Evolutionary conservation across 148 eudicot species (phyloP), one percentile per base, ranked within the genome.

Genomic region (Nepenthes mirabilis): DNA sequence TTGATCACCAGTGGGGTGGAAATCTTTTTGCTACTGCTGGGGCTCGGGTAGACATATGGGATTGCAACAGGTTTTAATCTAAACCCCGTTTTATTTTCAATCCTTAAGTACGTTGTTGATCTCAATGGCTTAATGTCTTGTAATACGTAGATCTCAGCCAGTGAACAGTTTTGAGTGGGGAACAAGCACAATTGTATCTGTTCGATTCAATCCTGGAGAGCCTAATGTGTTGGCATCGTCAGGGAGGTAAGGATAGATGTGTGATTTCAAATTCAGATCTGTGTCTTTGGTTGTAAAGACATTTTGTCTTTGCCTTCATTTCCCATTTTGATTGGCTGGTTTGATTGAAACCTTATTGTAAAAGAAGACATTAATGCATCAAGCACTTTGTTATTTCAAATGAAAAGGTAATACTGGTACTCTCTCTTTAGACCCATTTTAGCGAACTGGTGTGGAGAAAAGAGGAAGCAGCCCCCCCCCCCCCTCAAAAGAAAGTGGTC

Each of bases 1-100:
- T 84, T 75, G 98, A 93, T 79, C 98, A 93, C 75, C 94, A 93
- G 66, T 83, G 85, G 90, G 80, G 80, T 55, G 89, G 96, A 63
- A 69, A 79, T 58, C 80, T 82, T 53, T 93, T 93, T 84, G 98
- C 98, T 50, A 93, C 98, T 5, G 96, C 88, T 56, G 98, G 98
- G 68, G 95, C 98, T 68, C 96, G 82, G 76, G 81, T 93, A 47
- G 96, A 88, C 69, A 81, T 93, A 68, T 93, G 98, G 98, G 86
- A 93, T 75, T 95, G 86, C 66, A 86, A 83, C 76, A 88, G 96
- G 98, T 91, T 70, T 63, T 35, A 40, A 50, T 50, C 56, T 67
- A 14, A 36, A 9, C 61, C 14, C 37, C 10, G 7, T 61, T 33
- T 37, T 14, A 43, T 63, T 63, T 36, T 54, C 56, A 36, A 32